Evolutionary conservation across 768 basidiomycete species (phyloP), one percentile per base, ranked within the genome.

Genomic region (Psilocybe azurescens): DNA sequence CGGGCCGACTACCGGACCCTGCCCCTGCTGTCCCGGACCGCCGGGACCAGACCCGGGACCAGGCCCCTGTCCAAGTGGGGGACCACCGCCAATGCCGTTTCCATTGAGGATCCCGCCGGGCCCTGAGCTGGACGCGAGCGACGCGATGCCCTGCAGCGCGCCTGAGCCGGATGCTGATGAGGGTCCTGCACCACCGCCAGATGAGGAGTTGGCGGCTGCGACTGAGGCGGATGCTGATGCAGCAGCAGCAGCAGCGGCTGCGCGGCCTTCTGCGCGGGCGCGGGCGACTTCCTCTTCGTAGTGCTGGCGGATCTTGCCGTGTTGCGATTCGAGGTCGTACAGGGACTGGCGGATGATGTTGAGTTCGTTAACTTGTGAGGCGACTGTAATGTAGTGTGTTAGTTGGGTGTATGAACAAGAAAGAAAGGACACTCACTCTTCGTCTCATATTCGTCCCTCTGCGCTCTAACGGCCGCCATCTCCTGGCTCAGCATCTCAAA

Each of bases 251-350:
- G 69, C 61, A 20, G 66, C 67, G 57, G 69, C 69, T 1, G 82
- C 76, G 60, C 89, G 82, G 36, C 91, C 78, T 71, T 94, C 91
- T 3, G 84, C 77, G 28, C 94, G 84, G 11, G 94, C 82, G 33
- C 89, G 83, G 5, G 79, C 77, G 59, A 97, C 79, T 66, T 97
- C 95, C 2, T 92, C 89, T 70, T 97, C 95, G 69, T 94, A 97
- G 70, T 90, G 88, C 63, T 90, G 86, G 36, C 94, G 85, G 56
- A 94, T 87, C 80, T 95, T 94, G 64, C 83, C 84, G 67, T 99
- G 95, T 63, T 92, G 90, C 0, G 87, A 79, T 73, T 99, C 97
- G 58, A 99, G 88, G 66, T 98, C 95, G 71, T 95, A 96, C 10
- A 98, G 82, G 2, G 91, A 87, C 70, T 94, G 90, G 38, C 95